Evolutionary conservation across 2,329 filamentous ascomycete genomes (phyloP), one percentile per base, ranked within the genome.

Genomic region (Drechslera avenae): DNA sequence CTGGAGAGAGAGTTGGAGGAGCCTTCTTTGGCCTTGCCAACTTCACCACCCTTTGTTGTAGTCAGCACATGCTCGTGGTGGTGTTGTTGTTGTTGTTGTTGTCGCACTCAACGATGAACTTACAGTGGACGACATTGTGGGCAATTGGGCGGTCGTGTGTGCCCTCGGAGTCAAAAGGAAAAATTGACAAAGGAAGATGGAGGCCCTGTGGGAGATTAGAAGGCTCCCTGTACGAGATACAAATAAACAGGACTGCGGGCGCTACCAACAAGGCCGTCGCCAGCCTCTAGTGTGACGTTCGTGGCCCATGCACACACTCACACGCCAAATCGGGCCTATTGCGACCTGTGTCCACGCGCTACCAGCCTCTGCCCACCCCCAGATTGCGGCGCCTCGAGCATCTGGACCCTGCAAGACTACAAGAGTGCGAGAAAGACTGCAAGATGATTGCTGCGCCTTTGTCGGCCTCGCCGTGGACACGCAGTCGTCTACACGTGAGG

Each of bases 1-100:
- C 61, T 60, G 19, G 71, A 81, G 23, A 78, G 66, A 3, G 82
- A 83, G n/a, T 79, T 81, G 19, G 80, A 78, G 18, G 52, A 57
- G 12, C 40, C 39, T 18, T 57, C 39, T 21, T 50, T 56, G 50
- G 63, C 63, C 47, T 53, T 52, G 52, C 60, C 60, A 53, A 56
- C 54, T 46, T 64, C 51, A 49, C 63, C 61, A 46, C 57, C 60
- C 55, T 61, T 26, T 47, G 50, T 49, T 50, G 18, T 45, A 12
- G 21, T 62, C 28, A 52, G 48, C 46, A 39, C 46, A 26, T 35
- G 35, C 37, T 33, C 17, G 19, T 18, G 4, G 7, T 23, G 18
- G 6, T 17, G 36, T 7, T 13, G 16, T 21, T 19, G 17, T n/a
- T n/a, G 4, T 23, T 23, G 18, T 9, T 17, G 36, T 7, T 13